Conservation (phyloP, 305 asterid species). For the Fraxinus sp. region DNA sequence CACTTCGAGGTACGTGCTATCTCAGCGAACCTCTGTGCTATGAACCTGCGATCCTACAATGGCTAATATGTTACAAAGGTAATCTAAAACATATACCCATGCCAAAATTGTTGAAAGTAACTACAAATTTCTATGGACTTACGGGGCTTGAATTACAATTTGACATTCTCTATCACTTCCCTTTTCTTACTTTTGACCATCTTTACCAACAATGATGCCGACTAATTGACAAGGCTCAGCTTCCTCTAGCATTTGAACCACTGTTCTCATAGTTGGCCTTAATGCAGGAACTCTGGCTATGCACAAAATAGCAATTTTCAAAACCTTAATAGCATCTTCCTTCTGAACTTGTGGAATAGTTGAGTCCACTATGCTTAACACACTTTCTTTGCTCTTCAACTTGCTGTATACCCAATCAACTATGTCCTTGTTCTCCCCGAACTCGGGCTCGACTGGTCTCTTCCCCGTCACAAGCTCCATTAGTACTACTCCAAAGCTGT, state of each 20-base stretch:
- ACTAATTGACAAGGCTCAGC: constrained; percentile 54
- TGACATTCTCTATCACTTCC: not conserved
- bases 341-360: constrained; percentile 40
- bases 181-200: constrained; percentile 26
- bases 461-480: constrained; percentile 91
- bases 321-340: constrained; percentile 25
- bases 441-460: constrained; percentile 75
- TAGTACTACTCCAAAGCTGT: constrained; percentile 86
- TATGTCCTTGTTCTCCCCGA: constrained; percentile 67
- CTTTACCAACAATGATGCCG: constrained; percentile 48
- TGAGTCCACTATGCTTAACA: constrained; percentile 57
- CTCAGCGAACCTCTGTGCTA: not conserved
- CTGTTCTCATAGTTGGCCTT: constrained; percentile 90
- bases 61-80: not conserved
- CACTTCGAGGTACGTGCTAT: not conserved
- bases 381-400: constrained; percentile 57
- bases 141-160: not conserved
- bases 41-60: not conserved
- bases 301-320: constrained; percentile 79
- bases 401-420: constrained; percentile 76
- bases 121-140: not conserved
- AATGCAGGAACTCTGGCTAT: constrained; percentile 62
- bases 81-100: not conserved
- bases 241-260: constrained; percentile 81
- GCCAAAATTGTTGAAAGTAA: not conserved